phyloP scores from a whole-genome alignment of 2,329 filamentous ascomycete genomes.

The Xylaria hypoxylon region DNA sequence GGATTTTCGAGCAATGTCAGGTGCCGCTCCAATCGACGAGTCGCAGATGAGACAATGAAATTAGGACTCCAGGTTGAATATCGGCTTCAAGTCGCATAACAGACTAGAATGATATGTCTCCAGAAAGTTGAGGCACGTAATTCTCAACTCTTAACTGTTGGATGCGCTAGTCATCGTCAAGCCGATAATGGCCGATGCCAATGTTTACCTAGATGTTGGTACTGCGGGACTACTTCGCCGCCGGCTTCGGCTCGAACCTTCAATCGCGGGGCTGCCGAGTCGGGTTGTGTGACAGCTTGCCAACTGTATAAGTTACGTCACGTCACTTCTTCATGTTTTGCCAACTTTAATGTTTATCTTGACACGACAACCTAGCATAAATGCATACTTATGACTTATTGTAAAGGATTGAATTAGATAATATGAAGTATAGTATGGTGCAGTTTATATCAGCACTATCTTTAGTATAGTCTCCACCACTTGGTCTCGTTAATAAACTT shows the following conservation, averaged over 20 bases:
- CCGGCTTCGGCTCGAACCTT: conserved; percentile 21
- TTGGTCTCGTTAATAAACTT: too few relatives aligned
- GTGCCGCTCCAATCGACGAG: neutral
- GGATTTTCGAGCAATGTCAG: neutral
- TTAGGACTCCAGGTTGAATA: too few relatives aligned
- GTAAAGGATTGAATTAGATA: neutral
- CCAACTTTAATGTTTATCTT: neutral
- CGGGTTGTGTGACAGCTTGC: neutral
- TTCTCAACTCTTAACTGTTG: neutral
- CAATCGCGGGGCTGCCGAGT: neutral
- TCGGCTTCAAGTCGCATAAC: neutral
- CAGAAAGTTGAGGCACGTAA: neutral
- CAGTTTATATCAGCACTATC: neutral
- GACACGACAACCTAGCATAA: neutral
- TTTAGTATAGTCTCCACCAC: neutral
- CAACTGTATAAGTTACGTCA: neutral
- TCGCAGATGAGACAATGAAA: neutral
- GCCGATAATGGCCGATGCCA: conserved; percentile 27
- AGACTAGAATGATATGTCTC: neutral
- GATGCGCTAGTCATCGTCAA: conserved; percentile 15
- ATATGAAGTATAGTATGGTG: neutral
- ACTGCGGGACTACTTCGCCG: conserved; percentile 25
- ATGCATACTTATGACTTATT: neutral
- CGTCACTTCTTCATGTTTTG: neutral
- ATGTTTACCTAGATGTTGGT: neutral